Conservation (phyloP, 176 grass and related monocot species). For the Thalia dealbata region DNA sequence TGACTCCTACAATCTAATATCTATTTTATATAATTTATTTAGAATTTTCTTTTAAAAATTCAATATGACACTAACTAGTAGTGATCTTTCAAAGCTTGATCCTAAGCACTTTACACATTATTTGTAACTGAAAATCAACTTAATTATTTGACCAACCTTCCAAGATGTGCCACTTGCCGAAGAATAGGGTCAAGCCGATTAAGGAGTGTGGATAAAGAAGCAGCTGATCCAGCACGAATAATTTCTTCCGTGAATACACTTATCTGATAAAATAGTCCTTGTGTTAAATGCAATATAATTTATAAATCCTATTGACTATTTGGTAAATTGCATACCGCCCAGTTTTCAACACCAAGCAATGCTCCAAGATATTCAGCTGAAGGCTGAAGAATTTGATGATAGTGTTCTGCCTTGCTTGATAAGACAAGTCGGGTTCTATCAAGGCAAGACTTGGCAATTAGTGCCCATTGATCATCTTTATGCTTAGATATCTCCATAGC, state of each 20-base stretch:
- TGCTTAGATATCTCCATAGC: constrained; percentile 64
- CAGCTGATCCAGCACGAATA: constrained; percentile 94
- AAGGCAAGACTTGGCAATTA: constrained; percentile 90
- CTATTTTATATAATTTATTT: no score
- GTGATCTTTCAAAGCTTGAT: no score
- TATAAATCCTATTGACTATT: constrained; percentile 10
- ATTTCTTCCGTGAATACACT: constrained; percentile 95
- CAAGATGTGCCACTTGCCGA: constrained; percentile 66
- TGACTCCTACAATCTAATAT: no score
- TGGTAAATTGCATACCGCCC: constrained; percentile 45
- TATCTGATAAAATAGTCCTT: constrained; percentile 38
- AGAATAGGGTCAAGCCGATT: constrained; percentile 93
- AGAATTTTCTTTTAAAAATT: no score
- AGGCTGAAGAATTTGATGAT: constrained; percentile 72
- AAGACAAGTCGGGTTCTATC: constrained; percentile 90
- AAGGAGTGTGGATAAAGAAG: constrained; percentile 84
- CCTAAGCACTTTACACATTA: not conserved
- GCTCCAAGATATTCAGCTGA: constrained; percentile 95
- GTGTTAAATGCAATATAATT: constrained; percentile 9
- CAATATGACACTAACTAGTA: no score
- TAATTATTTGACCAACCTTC: constrained; percentile 39
- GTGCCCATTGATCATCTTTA: constrained; percentile 71
- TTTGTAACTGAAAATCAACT: not conserved
- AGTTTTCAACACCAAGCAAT: constrained; percentile 65
- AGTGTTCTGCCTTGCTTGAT: constrained; percentile 80